These are phyloP conservation scores for Globisporangium iwayamae DNA, from an alignment of 352 stramenopile species.

Conservation along the genomic window DNA sequence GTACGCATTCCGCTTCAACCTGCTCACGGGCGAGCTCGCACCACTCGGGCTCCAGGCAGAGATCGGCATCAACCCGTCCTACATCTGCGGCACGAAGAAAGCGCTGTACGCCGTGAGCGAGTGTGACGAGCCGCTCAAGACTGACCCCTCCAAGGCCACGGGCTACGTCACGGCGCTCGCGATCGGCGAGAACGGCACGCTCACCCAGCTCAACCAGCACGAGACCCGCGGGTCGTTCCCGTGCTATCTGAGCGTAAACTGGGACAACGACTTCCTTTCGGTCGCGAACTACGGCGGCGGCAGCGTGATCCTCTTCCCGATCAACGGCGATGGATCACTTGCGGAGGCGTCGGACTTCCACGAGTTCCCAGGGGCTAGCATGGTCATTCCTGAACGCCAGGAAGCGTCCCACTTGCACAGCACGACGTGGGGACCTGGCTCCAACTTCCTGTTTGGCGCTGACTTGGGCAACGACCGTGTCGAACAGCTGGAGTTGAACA, in stretches of 20 bases:
- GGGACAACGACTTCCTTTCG: conserved; percentile 42
- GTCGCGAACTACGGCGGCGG: conserved; percentile 77
- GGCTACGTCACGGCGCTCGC: conserved; percentile 57
- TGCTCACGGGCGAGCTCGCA: conserved; percentile 40
- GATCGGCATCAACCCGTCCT: conserved; percentile 71
- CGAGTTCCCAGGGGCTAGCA: conserved; percentile 38
- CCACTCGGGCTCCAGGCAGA: conserved; percentile 42
- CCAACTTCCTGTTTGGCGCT: conserved; percentile 37
- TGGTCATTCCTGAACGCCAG: conserved; percentile 55
- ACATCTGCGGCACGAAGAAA: conserved; percentile 37
- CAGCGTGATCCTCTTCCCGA: conserved; percentile 52
- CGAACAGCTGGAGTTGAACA: conserved; percentile 56
- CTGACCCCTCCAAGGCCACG: conserved; percentile 30
- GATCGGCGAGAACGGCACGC: conserved; percentile 33
- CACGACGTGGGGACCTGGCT: conserved; percentile 48
- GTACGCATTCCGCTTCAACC: conserved; percentile 58
- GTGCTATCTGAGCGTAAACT: conserved; percentile 61
- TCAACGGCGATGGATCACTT: conserved; percentile 57
- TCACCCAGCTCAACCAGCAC: conserved; percentile 43
- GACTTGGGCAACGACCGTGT: conserved; percentile 73
- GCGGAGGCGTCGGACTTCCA: conserved; percentile 35
- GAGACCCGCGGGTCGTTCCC: conserved; percentile 55
- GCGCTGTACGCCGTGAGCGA: conserved; percentile 74
- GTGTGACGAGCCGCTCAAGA: conserved; percentile 36
- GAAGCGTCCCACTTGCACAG: conserved; percentile 78